These are phyloP conservation scores for Pythium oligandrum DNA, from an alignment of 352 stramenopile genomes.

Conservation along the genomic window DNA sequence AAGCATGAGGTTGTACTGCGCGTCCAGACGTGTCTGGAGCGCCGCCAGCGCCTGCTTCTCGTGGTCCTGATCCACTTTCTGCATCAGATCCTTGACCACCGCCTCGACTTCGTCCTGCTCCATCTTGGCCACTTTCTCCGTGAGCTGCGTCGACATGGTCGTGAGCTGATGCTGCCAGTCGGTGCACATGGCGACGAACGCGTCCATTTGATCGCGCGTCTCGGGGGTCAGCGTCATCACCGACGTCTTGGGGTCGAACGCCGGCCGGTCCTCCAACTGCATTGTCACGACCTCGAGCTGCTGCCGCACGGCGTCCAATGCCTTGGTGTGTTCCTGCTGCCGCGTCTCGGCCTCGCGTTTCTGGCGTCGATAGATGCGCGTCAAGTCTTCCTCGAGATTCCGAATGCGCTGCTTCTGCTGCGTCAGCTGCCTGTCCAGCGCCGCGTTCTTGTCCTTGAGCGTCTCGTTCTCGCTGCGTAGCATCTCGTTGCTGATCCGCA, in stretches of 20 bases:
- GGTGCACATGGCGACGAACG: slow-evolving; percentile 25
- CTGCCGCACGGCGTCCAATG: slow-evolving; percentile 15
- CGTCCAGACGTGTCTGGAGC: slow-evolving; percentile 12
- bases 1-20: slow-evolving; percentile 8
- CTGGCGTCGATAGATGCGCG: slow-evolving; percentile 29
- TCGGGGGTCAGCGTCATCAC: slow-evolving; percentile 5
- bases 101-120: slow-evolving; percentile 27
- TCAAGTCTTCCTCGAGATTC: slow-evolving; percentile 35
- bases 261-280: slow-evolving; percentile 14
- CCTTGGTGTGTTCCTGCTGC: slow-evolving; percentile 12
- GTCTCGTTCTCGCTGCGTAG: slow-evolving; percentile 31
- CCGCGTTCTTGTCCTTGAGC: slow-evolving; percentile 13
- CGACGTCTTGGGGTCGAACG: not conserved
- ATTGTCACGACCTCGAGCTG: slow-evolving; percentile 7
- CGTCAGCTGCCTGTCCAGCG: slow-evolving; percentile 12
- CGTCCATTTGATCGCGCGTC: slow-evolving; percentile 26
- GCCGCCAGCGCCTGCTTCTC: slow-evolving; percentile 4
- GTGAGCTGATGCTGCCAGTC: slow-evolving; percentile 26
- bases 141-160: slow-evolving; percentile 15
- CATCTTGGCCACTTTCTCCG: slow-evolving; percentile 9
- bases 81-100: slow-evolving; percentile 32
- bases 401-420: slow-evolving; percentile 20
- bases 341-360: slow-evolving; percentile 25
- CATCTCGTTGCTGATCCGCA: slow-evolving; percentile 34
- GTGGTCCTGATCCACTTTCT: slow-evolving; percentile 22